A percentile compares a stretch with the other conserved stretches of the same genome.
Conservation (phyloP, 2,329 filamentous ascomycete species). For the Penicillium janthinellum region DNA sequence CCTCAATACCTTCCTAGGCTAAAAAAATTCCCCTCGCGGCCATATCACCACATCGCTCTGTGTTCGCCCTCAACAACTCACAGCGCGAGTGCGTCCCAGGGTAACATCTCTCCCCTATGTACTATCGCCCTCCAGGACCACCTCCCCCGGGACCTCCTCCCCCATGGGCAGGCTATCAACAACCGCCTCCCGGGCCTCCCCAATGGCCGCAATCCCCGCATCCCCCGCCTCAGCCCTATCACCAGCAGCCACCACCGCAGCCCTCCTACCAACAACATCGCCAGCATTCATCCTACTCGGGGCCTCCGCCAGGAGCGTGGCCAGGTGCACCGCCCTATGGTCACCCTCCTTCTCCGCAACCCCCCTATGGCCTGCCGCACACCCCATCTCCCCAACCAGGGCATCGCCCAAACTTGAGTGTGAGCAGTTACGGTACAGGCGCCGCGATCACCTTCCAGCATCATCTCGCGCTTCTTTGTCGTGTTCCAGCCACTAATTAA, state of each 20-base stretch:
- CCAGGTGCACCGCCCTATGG: conserved; percentile 2
- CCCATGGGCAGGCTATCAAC: conserved; percentile 20
- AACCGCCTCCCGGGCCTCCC: conserved; percentile 13
- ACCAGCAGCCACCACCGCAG: conserved; percentile 11
- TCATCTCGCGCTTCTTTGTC: neutral
- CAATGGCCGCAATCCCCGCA: conserved; percentile 17
- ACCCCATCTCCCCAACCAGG: conserved; percentile 15
- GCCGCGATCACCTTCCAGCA: neutral
- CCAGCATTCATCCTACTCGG: conserved; percentile 15
- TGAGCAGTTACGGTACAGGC: conserved; percentile 13
- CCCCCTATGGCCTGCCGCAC: conserved; percentile 5
- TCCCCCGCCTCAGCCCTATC: conserved; percentile 25
- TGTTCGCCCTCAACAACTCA: neutral
- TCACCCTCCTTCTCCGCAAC: conserved; percentile 9
- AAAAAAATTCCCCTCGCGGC: neutral
- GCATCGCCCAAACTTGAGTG: conserved; percentile 16
- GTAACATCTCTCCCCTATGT: conserved; percentile 11
- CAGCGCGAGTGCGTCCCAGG: neutral
- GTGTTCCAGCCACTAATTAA: neutral
- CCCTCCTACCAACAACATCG: conserved; percentile 19
- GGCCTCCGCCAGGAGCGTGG: neutral
- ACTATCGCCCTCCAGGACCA: conserved; percentile 21
- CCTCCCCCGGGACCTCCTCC: conserved; percentile 19
- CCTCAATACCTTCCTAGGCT: neutral
- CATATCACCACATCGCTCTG: neutral